Conservation (phyloP, 1,139 yeast species). For the Taphrina betulina region DNA sequence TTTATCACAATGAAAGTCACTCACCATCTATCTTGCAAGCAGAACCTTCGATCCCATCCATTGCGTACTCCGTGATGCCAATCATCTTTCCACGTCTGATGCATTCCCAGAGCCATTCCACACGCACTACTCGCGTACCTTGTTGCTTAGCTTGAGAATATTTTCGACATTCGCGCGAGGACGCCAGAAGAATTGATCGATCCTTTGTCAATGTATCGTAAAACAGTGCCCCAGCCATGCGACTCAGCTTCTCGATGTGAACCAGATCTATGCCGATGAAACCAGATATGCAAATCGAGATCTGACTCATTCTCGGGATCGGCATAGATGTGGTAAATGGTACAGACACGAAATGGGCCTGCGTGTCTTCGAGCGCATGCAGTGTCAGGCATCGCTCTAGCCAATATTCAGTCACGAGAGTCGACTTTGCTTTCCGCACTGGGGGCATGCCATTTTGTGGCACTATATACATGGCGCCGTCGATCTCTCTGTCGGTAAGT, state of each 20-base stretch:
- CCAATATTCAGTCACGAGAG: constrained; percentile 29
- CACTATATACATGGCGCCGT: constrained; percentile 3
- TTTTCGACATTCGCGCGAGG: constrained; percentile 13
- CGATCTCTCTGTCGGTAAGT: not conserved
- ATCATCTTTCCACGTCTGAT: constrained; percentile 10
- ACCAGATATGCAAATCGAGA: constrained; percentile 25
- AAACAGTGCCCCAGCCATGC: constrained; percentile 19
- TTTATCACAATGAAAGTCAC: not conserved
- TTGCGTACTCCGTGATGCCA: constrained; percentile 16
- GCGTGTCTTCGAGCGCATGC: not conserved
- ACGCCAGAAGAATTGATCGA: constrained; percentile 17
- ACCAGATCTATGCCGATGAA: constrained; percentile 21
- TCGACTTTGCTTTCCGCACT: not conserved
- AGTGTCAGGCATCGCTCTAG: constrained; percentile 24
- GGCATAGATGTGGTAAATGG: constrained; percentile 13
- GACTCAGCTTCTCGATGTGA: constrained; percentile 26
- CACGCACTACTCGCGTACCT: constrained; percentile 13
- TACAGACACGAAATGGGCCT: not conserved
- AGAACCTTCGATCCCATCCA: constrained; percentile 13
- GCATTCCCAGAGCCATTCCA: constrained; percentile 20
- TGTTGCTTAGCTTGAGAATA: constrained; percentile 5
- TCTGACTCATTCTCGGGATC: constrained; percentile 14
- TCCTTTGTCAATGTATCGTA: constrained; percentile 16
- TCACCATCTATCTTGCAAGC: constrained; percentile 24
- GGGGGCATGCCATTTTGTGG: constrained; percentile 20